Evolutionary conservation across 345 rosid genomes (phyloP).

Genomic region (Syzygium jambos): DNA sequence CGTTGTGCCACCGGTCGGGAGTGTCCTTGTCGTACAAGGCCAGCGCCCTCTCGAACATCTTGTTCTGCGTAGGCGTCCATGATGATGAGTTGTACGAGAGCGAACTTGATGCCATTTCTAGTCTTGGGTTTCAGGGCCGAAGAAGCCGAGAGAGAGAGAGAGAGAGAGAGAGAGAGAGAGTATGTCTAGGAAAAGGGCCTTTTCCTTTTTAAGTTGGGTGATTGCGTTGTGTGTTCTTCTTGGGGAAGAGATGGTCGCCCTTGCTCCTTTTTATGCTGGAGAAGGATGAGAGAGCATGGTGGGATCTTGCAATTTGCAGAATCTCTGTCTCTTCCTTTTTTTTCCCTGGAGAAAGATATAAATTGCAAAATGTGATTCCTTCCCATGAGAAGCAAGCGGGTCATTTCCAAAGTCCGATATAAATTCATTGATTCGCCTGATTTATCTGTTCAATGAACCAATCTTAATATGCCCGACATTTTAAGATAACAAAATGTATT

Average conservation of each 20-base stretch:
- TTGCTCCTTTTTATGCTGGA: constrained; percentile 32
- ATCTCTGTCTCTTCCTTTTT: background rate
- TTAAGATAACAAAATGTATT: background rate
- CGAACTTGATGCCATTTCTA: constrained; percentile 40
- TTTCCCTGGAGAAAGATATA: background rate
- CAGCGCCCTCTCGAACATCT: constrained; percentile 79
- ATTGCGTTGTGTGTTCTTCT: constrained; percentile 11
- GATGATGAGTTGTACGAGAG: constrained; percentile 37
- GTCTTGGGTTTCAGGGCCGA: background rate
- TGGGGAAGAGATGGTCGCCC: constrained; percentile 20
- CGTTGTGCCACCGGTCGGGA: constrained; percentile 92
- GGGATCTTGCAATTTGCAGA: constrained; percentile 38
- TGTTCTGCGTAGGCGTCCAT: constrained; percentile 78
- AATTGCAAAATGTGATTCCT: constrained; percentile 24
- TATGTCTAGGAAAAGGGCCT: background rate
- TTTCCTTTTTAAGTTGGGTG: background rate
- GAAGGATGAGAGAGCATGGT: constrained; percentile 2
- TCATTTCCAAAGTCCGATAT: background rate
- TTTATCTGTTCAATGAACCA: background rate
- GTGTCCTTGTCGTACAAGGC: constrained; percentile 77
- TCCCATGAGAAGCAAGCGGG: background rate
- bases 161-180: too few relatives aligned
- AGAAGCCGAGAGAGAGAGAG: background rate
- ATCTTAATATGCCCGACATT: background rate
- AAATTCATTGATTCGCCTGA: background rate